Percentiles rank a stretch among this genome's conserved stretches.
These are phyloP conservation scores for Gastrolobium bilobum DNA, from an alignment of 306 rosid genomes.

Conservation along the genomic window DNA sequence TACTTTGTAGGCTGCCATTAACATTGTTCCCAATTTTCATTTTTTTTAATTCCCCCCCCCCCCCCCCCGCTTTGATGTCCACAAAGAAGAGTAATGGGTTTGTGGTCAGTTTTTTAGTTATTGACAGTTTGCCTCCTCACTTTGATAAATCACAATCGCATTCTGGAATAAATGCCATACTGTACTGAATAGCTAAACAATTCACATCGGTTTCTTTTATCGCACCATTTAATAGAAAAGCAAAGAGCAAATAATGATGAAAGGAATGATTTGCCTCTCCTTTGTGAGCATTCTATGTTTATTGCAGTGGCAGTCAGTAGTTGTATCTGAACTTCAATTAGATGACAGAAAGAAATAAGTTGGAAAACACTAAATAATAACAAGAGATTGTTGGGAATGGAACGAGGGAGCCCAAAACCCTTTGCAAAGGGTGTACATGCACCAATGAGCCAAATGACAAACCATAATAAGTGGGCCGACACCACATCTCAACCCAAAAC, in stretches of 20 bases:
- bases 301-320: constrained; percentile 12
- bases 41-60: not conserved
- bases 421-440: too few species aligned
- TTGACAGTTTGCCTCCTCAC: not conserved
- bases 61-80: not conserved
- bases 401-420: too few species aligned
- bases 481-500: too few species aligned
- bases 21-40: not conserved
- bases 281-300: constrained; percentile 1
- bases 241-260: constrained; percentile 26
- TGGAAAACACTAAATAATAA: not conserved
- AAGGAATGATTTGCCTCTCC: constrained; percentile 29
- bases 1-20: constrained; percentile 43
- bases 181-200: not conserved
- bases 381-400: too few species aligned
- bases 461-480: too few species aligned
- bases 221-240: not conserved
- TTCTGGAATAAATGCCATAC: not conserved
- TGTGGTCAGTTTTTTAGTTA: constrained; percentile 30
- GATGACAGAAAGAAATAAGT: not conserved
- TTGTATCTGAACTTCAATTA: constrained; percentile 32
- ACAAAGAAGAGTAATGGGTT: constrained; percentile 1
- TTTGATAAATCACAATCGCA: not conserved
- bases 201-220: constrained; percentile 1
- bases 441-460: too few species aligned